Evolutionary conservation across 225 moss, liverwort and hornwort genomes (phyloP), one percentile per base, ranked within the genome.

Genomic region (Sphagnum contortum): DNA sequence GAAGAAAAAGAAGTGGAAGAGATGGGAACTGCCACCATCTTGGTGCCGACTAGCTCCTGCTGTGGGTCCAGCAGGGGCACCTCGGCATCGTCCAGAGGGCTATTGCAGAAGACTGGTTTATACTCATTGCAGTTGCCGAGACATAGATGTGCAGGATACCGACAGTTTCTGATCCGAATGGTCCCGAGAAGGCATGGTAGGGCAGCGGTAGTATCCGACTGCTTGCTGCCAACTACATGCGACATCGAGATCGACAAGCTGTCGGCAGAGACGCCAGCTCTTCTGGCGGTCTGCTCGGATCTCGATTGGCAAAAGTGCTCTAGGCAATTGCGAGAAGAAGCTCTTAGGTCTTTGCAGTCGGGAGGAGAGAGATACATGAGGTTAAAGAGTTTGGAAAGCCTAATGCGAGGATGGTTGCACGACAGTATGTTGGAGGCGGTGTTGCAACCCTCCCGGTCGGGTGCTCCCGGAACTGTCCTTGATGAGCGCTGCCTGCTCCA

Each of bases 221-320:
- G 7, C 47, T 75, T 78, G 48, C 60, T 79, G 5, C 81, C 78
- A 4, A 68, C 65, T 5, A 45, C 74, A 4, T 44, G 81, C 47
- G 47, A 51, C 47, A 71, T 85, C 44, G 76, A 81, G 49, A 63
- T 74, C 9, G 81, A 81, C 51, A 74, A 74, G 14, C 70, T 98
- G 66, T 87, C 79, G 57, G 81, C 71, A 13, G 91, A 91, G 72
- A 66, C 84, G 9, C 87, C 93, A 9, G 6, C 61, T 8, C 65
- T 98, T 68, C 61, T 91, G 9, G 89, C 80, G 13, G 74, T 91
- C 5, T 88, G 89, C 61, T 80, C 83, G 7, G 98, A 98, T 68
- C 65, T 98, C 50, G 84, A 98, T 68, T 93, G 90, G 91, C 73
- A 79, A 65, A 73, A 64, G 65, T 80, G 87, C 56, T 85, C 72